A percentile compares a stretch with the other conserved stretches of the same genome.
Evolutionary conservation across 129 eudicot species (phyloP).

Genomic region (Chrysanthemum makinoi): DNA sequence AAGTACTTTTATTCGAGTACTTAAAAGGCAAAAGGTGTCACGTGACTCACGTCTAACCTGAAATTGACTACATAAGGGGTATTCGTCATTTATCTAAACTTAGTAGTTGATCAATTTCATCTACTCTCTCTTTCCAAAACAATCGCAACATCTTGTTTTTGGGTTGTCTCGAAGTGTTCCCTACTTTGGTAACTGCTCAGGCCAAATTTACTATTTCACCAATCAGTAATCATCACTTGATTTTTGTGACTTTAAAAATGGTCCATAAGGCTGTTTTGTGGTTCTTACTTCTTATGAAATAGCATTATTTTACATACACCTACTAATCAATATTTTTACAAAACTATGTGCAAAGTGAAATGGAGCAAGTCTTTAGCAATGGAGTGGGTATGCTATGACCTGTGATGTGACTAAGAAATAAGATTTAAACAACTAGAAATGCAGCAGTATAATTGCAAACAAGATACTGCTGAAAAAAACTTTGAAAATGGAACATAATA

Average conservation of each 20-base stretch:
- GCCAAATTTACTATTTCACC: constrained; percentile 2
- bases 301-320: background rate
- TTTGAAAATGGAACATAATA: background rate
- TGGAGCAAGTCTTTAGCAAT: background rate
- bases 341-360: background rate
- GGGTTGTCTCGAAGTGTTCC: background rate
- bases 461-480: constrained; percentile 18
- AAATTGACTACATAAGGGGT: no score
- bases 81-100: no score
- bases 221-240: background rate
- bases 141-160: background rate
- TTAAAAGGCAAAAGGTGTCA: no score
- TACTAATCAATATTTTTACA: background rate
- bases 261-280: background rate
- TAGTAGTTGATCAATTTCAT: background rate
- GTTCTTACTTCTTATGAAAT: background rate
- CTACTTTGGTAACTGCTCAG: background rate
- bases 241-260: background rate
- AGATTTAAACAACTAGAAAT: background rate
- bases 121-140: background rate
- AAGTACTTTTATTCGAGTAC: no score
- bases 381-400: background rate
- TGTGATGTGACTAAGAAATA: background rate
- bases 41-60: no score
- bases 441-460: background rate